These are phyloP conservation scores for Petunia hybrid DNA, from an alignment of 305 asterid species.

Conservation along the genomic window DNA sequence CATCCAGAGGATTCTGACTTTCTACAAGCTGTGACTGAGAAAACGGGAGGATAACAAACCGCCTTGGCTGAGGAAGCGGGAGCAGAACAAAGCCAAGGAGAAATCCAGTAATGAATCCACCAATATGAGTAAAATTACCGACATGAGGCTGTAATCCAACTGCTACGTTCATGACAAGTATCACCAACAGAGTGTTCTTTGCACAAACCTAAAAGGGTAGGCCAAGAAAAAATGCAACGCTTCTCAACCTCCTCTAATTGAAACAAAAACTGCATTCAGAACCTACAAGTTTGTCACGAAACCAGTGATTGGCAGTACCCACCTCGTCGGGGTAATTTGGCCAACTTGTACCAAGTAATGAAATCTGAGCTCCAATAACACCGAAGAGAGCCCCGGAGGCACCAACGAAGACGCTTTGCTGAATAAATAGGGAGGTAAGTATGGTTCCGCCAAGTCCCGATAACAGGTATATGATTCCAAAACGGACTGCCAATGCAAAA, in stretches of 20 bases:
- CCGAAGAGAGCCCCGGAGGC: conserved; percentile 99
- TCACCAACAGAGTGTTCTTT: conserved; percentile 65
- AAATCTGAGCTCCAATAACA: conserved; percentile 92
- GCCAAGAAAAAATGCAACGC: too few species aligned
- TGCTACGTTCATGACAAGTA: conserved; percentile 67
- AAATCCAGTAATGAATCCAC: conserved; percentile 84
- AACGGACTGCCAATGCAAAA: conserved; percentile 53
- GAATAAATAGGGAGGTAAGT: conserved; percentile 69
- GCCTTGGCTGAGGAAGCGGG: conserved; percentile 88
- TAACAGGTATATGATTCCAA: conserved; percentile 71
- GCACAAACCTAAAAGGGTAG: conserved; percentile 64
- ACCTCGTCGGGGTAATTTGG: conserved; percentile 82
- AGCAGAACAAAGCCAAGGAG: conserved; percentile 80
- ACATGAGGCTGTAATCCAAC: conserved; percentile 87
- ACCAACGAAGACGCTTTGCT: conserved; percentile 69
- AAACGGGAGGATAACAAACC: conserved; percentile 37
- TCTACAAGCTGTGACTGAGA: conserved; percentile 31
- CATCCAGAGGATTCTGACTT: conserved; percentile 59
- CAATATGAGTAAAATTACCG: conserved; percentile 84
- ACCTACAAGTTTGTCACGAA: neutral
- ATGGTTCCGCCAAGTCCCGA: conserved; percentile 89
- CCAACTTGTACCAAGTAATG: conserved; percentile 88
- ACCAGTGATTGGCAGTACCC: neutral
- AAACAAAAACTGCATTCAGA: neutral
- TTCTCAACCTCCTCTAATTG: too few species aligned